Conservation (phyloP, 2,329 filamentous ascomycete genomes). For the Helminthosporium solani region DNA sequence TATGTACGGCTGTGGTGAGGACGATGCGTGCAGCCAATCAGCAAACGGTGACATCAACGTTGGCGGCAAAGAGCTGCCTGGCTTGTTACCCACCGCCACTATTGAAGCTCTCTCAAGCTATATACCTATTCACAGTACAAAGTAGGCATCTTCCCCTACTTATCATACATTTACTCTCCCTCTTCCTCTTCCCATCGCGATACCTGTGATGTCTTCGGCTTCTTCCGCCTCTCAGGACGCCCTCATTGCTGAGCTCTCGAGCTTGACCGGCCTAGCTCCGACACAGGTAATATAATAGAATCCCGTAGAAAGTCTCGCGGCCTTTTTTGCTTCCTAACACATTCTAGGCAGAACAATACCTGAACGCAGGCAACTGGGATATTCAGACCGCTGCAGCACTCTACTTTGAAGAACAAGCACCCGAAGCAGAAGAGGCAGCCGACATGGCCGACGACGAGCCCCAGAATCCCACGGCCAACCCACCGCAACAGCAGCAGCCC, state of each 20-base stretch:
- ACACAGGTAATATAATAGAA: constrained; percentile 36
- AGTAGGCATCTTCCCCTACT: too few species aligned
- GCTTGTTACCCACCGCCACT: neutral
- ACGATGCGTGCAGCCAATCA: neutral
- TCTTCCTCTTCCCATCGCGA: neutral
- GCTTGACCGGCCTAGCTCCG: constrained; percentile 37
- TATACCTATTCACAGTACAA: too few species aligned
- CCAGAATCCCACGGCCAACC: constrained; percentile 19
- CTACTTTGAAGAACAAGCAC: constrained; percentile 44
- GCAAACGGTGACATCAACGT: neutral
- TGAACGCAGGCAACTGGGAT: constrained; percentile 48
- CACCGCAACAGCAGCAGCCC: constrained; percentile 23
- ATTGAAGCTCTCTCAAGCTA: too few species aligned
- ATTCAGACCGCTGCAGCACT: constrained; percentile 48
- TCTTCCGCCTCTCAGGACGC: constrained; percentile 33
- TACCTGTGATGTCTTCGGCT: constrained; percentile 35
- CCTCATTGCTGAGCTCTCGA: constrained; percentile 39
- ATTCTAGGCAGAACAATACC: constrained; percentile 46
- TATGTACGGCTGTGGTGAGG: too few species aligned
- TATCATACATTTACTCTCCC: too few species aligned
- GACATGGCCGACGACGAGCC: constrained; percentile 38
- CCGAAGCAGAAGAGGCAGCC: constrained; percentile 22
- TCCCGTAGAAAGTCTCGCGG: constrained; percentile 21
- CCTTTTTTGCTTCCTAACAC: constrained; percentile 24
- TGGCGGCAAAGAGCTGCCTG: neutral